A percentile compares a stretch with the other conserved stretches of the same genome.
Conservation (phyloP, 805 yeast genomes). For the Kuraishia floccosa region DNA sequence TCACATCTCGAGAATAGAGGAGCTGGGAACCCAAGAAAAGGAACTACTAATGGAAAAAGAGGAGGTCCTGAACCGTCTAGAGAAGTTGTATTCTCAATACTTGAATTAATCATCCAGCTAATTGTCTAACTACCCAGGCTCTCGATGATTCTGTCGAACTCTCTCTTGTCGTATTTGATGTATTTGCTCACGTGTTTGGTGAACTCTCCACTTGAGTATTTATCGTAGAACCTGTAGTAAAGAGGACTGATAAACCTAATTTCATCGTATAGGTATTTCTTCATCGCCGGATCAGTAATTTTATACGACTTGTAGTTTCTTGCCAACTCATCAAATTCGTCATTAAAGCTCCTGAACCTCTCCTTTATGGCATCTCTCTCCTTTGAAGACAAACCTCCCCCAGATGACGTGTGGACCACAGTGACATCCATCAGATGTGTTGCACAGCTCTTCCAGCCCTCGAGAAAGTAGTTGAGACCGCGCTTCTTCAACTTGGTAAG, state of each 20-base stretch:
- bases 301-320: slow-evolving; percentile 53
- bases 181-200: slow-evolving; percentile 63
- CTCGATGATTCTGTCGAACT: slow-evolving; percentile 20
- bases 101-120: no score
- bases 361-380: slow-evolving; percentile 80
- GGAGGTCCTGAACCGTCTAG: no score
- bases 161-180: slow-evolving; percentile 47
- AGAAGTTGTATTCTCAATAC: no score
- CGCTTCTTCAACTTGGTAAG: slow-evolving; percentile 61
- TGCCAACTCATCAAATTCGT: slow-evolving; percentile 69
- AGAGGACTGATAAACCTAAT: slow-evolving; percentile 73
- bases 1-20: no score
- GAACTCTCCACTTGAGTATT: slow-evolving; percentile 58
- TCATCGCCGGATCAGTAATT: slow-evolving; percentile 56
- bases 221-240: slow-evolving; percentile 76
- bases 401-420: slow-evolving; percentile 39
- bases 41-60: no score
- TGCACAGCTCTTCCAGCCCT: slow-evolving; percentile 74
- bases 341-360: slow-evolving; percentile 71
- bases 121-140: not conserved
- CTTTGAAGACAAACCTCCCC: slow-evolving; percentile 30
- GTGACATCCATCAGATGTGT: slow-evolving; percentile 73
- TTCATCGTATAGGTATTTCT: slow-evolving; percentile 55
- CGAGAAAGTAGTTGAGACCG: slow-evolving; percentile 59
- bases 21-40: no score